Conservation (phyloP, 2,329 filamentous ascomycete species). For the Penicillium sp. region DNA sequence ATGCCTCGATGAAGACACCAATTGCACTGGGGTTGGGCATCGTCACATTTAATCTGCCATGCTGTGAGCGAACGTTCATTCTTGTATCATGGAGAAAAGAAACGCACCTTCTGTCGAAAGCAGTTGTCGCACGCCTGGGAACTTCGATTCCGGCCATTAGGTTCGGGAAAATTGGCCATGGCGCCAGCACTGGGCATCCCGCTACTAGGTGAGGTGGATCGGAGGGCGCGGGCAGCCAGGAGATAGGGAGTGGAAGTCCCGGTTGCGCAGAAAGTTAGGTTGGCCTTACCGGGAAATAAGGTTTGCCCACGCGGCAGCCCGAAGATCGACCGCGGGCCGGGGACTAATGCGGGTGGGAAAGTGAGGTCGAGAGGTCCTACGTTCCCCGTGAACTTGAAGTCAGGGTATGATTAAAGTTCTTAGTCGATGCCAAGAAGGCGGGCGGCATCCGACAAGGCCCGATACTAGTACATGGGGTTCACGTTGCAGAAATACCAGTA, state of each 20-base stretch:
- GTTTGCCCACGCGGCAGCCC: not conserved
- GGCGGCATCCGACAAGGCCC: too few relatives aligned
- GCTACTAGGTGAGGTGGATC: too few relatives aligned
- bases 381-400: too few relatives aligned
- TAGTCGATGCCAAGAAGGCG: too few relatives aligned
- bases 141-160: not conserved
- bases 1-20: conserved; percentile 6
- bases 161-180: not conserved
- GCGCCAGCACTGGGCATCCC: not conserved
- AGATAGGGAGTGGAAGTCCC: not conserved
- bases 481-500: too few relatives aligned
- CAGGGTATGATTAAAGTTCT: too few relatives aligned
- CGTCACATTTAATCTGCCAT: conserved; percentile 7
- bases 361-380: too few relatives aligned
- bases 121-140: conserved; percentile 8
- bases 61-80: not conserved
- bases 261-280: not conserved
- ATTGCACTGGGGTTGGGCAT: conserved; percentile 2
- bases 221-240: not conserved
- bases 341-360: not conserved
- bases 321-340: conserved; percentile 1
- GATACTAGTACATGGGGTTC: too few relatives aligned
- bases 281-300: not conserved
- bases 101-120: conserved; percentile 5
- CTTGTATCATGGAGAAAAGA: not conserved